These are phyloP conservation scores for Trichoderma sp. DNA, from an alignment of 2,329 filamentous ascomycete species.

Conservation along the genomic window DNA sequence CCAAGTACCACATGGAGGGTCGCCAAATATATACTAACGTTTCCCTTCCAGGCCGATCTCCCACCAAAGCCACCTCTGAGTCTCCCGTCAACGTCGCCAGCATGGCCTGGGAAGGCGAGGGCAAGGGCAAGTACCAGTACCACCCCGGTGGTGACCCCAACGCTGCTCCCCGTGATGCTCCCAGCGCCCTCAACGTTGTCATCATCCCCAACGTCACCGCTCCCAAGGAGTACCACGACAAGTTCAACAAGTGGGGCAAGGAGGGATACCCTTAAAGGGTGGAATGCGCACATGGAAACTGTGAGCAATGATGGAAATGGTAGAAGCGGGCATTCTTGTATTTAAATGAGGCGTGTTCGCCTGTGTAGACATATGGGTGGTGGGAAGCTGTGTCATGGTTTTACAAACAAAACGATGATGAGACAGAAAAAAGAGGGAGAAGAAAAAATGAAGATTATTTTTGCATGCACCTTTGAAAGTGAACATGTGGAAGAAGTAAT, in stretches of 20 bases:
- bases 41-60: slow-evolving; percentile 63
- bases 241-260: slow-evolving; percentile 99
- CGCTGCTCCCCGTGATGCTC: slow-evolving; percentile 78
- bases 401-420: not conserved
- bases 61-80: slow-evolving; percentile 83
- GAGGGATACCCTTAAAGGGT: slow-evolving; percentile 71
- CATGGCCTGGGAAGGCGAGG: slow-evolving; percentile 86
- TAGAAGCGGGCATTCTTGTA: slow-evolving; percentile 10
- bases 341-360: not conserved
- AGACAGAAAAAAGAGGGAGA: not conserved
- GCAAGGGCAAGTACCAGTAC: slow-evolving; percentile 69
- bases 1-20: not conserved
- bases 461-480: not conserved
- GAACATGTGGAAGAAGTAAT: not conserved
- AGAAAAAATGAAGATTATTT: not conserved
- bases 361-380: slow-evolving; percentile 16
- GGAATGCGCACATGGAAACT: not conserved
- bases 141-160: slow-evolving; percentile 80
- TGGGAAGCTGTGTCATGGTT: not conserved
- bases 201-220: slow-evolving; percentile 91
- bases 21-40: not conserved
- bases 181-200: slow-evolving; percentile 91
- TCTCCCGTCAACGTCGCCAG: slow-evolving; percentile 68
- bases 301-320: not conserved
- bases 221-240: slow-evolving; percentile 89